A percentile compares a stretch with the other conserved stretches of the same genome.
phyloP scores from a whole-genome alignment of 2,329 filamentous ascomycete genomes.

The Fusarium annulatum region DNA sequence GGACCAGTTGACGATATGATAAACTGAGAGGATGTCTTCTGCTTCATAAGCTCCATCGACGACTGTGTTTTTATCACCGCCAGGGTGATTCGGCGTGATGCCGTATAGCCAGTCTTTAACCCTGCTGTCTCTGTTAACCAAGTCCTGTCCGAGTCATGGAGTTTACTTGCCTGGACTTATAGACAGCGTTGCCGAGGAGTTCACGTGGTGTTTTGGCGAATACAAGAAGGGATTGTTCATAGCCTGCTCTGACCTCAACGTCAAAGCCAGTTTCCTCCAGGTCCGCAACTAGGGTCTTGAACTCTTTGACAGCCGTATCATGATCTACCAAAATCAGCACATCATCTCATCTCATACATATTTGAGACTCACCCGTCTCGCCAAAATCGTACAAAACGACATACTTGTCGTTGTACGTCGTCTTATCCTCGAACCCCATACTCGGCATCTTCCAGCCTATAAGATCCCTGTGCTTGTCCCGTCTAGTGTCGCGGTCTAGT shows the following conservation, averaged over 20 bases:
- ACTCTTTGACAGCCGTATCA: slow-evolving; percentile 49
- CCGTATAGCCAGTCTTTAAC: slow-evolving; percentile 82
- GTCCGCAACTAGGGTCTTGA: slow-evolving; percentile 63
- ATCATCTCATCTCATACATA: accelerated
- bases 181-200: slow-evolving; percentile 72
- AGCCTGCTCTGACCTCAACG: slow-evolving; percentile 77
- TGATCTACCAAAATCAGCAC: slow-evolving; percentile 40
- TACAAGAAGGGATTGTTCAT: slow-evolving; percentile 73
- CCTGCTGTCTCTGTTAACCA: slow-evolving; percentile 52
- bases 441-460: slow-evolving; percentile 19
- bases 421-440: slow-evolving; percentile 11
- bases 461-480: neutral
- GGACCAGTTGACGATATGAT: slow-evolving; percentile 72
- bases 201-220: slow-evolving; percentile 73
- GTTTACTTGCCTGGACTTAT: slow-evolving; percentile 68
- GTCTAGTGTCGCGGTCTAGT: slow-evolving; percentile 6
- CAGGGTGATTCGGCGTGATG: slow-evolving; percentile 72
- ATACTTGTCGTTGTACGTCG: slow-evolving; percentile 54
- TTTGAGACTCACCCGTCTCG: slow-evolving; percentile 45
- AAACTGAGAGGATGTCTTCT: slow-evolving; percentile 76
- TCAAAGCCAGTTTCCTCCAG: slow-evolving; percentile 73
- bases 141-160: accelerated
- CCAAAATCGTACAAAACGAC: slow-evolving; percentile 54
- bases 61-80: slow-evolving; percentile 63
- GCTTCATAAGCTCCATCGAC: slow-evolving; percentile 66